Base-by-base conservation (phyloP, 139 green algal species). In the Astrephomene gubernaculifera region DNA sequence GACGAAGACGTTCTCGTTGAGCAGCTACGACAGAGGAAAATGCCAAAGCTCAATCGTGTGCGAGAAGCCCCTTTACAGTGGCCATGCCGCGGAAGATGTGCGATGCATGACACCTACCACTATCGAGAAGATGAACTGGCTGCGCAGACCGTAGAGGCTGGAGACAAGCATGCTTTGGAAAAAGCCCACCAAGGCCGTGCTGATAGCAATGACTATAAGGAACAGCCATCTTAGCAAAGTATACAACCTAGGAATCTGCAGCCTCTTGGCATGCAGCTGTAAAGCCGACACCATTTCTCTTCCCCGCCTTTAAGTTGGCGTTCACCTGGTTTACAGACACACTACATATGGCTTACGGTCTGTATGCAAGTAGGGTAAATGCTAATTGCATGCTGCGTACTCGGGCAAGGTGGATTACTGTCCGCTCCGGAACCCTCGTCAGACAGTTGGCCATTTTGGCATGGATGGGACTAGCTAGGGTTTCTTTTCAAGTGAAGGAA, bases 101-200 rank as follows among this genome's bases (percentile, higher is more conserved):
- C n/a, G n/a, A n/a, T n/a, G n/a, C n/a, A n/a, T 31, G 25, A 65
- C 7, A 79, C 84, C 31, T 57, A 88, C 87, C 82, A 91, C 88
- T 19, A 89, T 86, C 31, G 85, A 79, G 27, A 88, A 89, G 35
- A 91, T 76, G 3, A 89, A 81, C 6, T 70, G 27, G 24, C 68
- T 86, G 2, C 90, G 70, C 39, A 90, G 36, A 36, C 84, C 53
- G 71, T 94, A 94, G 8, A 94, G 81, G 36, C 76, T 89, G 4
- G 90, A 90, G 4, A 94, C 90, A 19, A 94, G 84, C 87, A 94
- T 89, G 39, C 80, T 89, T 57, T 94, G 90, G 27, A 86, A 72
- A 44, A 94, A 94, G 44, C 90, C 90, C 57, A 94, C 86, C 10
- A 90, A 22, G 19, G 90, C 90, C 9, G 88, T 92, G 8, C 53